Base-by-base conservation (phyloP, 768 basidiomycete species). In the Boletus sensibilis region DNA sequence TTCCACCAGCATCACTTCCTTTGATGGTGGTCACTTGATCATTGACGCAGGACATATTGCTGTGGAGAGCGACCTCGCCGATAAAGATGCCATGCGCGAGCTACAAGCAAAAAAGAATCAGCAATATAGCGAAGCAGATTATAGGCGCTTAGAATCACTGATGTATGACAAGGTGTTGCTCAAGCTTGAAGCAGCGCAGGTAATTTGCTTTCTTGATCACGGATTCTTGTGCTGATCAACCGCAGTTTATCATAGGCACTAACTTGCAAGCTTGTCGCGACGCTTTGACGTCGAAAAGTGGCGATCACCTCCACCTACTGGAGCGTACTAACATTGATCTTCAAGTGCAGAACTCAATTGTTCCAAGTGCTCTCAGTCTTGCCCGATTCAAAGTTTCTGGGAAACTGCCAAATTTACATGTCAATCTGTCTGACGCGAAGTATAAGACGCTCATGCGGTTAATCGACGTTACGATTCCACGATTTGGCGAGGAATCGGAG, bases 21-120 rank as follows among this genome's bases (percentile, higher is more conserved):
- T 82, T 56, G 73, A 84, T 21, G 89, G 93, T 74, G 92, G 84
- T 64, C 90, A 97, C 68, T 79, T 98, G 50, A 84, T 98, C 16
- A 78, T 98, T 50, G 97, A 98, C 69, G 97, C 96, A 5, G 97
- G 97, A 56, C 97, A 98, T 68, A 96, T 99, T 61, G 84, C 94
- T 2, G 87, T 99, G 35, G 87, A 90, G 68, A 96, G 94, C 65
- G 84, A 95, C 55, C 80, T 98, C 3, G 97, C 87, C 4, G 85
- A 91, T 65, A 92, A 98, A 75, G 79, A 83, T 34, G 85, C 87
- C 4, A 79, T 95, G 42, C 81, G 85, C 35, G 82, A 85, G 27
- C 82, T 98, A 39, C 85, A 91, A 49, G 78, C 85, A 58, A 98
- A 97, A 70, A 84, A 91, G 49, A 86, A 88, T 44, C 84, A 89